phyloP scores from a whole-genome alignment of 2,329 filamentous ascomycete genomes.

The Kalmusia sp. region DNA sequence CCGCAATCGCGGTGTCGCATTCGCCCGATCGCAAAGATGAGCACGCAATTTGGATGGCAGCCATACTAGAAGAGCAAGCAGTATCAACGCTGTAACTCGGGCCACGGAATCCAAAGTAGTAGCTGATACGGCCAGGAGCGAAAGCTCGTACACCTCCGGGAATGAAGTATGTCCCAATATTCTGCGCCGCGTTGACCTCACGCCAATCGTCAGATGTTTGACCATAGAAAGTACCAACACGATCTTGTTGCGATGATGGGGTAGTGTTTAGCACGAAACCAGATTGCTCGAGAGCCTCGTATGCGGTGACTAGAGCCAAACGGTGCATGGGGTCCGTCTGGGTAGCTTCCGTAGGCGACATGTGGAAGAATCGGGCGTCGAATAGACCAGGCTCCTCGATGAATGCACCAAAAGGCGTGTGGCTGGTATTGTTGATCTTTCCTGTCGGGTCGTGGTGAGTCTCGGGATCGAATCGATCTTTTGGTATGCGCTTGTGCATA shows the following conservation, averaged over 20 bases:
- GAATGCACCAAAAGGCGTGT: conserved; percentile 25
- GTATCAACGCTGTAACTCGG: conserved; percentile 53
- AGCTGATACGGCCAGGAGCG: conserved; percentile 51
- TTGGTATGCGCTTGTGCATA: not conserved
- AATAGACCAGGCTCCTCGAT: conserved; percentile 34
- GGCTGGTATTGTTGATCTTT: conserved; percentile 19
- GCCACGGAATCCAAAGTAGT: conserved; percentile 40
- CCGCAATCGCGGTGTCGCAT: conserved; percentile 28
- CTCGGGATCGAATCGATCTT: conserved; percentile 38
- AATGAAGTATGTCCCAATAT: conserved; percentile 41
- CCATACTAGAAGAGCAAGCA: conserved; percentile 30
- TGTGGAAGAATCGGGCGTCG: conserved; percentile 37
- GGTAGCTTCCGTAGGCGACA: conserved; percentile 33
- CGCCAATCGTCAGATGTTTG: conserved; percentile 22
- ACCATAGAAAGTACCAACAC: conserved; percentile 26
- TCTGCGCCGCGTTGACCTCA: conserved; percentile 24
- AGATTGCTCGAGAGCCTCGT: conserved; percentile 29
- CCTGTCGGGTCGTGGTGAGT: conserved; percentile 21
- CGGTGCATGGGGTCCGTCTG: conserved; percentile 33
- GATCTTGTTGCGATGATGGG: conserved; percentile 15
- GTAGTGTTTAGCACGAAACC: conserved; percentile 30
- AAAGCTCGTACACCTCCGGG: conserved; percentile 58
- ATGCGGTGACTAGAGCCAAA: conserved; percentile 30
- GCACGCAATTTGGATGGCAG: conserved; percentile 26
- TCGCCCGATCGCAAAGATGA: conserved; percentile 37